Evolutionary conservation across 2,329 filamentous ascomycete genomes (phyloP).

Genomic region (Penicillium verrucosum): DNA sequence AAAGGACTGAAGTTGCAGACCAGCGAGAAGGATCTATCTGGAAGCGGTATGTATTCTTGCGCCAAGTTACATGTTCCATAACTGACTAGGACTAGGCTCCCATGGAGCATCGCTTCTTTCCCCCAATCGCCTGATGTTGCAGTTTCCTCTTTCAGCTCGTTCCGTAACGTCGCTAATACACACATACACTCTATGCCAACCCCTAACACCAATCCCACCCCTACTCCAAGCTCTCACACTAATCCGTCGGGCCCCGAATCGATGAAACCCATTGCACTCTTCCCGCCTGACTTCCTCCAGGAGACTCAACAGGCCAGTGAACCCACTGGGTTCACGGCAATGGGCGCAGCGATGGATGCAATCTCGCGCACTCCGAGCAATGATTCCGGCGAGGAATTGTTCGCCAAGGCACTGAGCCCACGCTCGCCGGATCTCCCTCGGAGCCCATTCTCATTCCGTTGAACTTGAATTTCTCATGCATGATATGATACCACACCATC

Average conservation of each 20-base stretch:
- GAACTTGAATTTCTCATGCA: constrained; percentile 4
- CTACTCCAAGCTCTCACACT: constrained; percentile 13
- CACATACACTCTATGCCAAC: constrained; percentile 17
- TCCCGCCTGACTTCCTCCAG: no score
- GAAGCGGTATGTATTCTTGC: background rate
- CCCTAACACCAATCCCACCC: constrained; percentile 27
- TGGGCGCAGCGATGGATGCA: constrained; percentile 18
- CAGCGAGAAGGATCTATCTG: constrained; percentile 58
- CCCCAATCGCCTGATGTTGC: constrained; percentile 63
- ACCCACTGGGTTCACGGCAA: no score
- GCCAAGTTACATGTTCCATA: no score
- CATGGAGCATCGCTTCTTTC: constrained; percentile 57
- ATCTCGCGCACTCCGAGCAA: constrained; percentile 34
- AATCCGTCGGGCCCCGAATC: constrained; percentile 11
- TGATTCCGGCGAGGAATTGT: constrained; percentile 74
- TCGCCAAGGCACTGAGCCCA: constrained; percentile 82
- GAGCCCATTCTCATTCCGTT: constrained; percentile 69
- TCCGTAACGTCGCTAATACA: constrained; percentile 46
- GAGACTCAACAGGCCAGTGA: no score
- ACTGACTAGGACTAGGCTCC: no score
- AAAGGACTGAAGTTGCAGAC: constrained; percentile 76
- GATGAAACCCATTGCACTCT: constrained; percentile 36
- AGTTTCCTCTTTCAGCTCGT: constrained; percentile 59
- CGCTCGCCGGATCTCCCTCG: constrained; percentile 80
- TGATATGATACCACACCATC: constrained; percentile 5